Base-by-base conservation (phyloP, 2,329 filamentous ascomycete genomes). In the Microdochium trichocladiopsis region DNA sequence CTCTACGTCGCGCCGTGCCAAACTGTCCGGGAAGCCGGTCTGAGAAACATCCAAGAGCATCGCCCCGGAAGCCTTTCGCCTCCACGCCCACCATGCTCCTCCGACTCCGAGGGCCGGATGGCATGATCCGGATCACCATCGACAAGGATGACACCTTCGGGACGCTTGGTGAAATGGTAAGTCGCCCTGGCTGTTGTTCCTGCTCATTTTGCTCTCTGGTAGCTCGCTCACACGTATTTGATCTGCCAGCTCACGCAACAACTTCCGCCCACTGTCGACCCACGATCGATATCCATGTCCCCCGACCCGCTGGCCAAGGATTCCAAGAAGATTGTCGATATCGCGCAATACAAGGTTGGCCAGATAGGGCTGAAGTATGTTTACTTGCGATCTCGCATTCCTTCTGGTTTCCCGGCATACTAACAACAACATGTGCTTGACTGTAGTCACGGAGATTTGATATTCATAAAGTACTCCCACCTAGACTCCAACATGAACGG, bases 21-120 rank as follows among this genome's bases (percentile, higher is more conserved):
- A n/a, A n/a, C n/a, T n/a, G n/a, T n/a, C n/a, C n/a, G n/a, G n/a
- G n/a, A n/a, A n/a, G n/a, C 18, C 14, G 33, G 6, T 37, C 5
- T 37, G 6, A 4, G 33, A 37, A 37, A 37, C 33, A 37, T n/a
- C n/a, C n/a, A 12, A 21, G 21, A 45, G 16, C 21, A 16, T 45
- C 41, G n/a, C 9, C 5, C n/a, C n/a, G 41, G n/a, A n/a, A n/a
- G n/a, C n/a, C n/a, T n/a, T n/a, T n/a, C n/a, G n/a, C n/a, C n/a
- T n/a, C n/a, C n/a, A n/a, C 53, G 58, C n/a, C 65, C 66, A 72
- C 66, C 58, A 96, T 96, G 84, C 79, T 96, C 64, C 77, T 96
- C 52, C 84, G 92, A 69, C 88, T 96, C 61, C 86, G 92, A 63
- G 91, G 91, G 67, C 90, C 89, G 58, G 91, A 96, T 74, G 94